A percentile compares a stretch with the other conserved stretches of the same genome.
Evolutionary conservation across 306 rosid genomes (phyloP).

Genomic region (Sicyos baderoa): DNA sequence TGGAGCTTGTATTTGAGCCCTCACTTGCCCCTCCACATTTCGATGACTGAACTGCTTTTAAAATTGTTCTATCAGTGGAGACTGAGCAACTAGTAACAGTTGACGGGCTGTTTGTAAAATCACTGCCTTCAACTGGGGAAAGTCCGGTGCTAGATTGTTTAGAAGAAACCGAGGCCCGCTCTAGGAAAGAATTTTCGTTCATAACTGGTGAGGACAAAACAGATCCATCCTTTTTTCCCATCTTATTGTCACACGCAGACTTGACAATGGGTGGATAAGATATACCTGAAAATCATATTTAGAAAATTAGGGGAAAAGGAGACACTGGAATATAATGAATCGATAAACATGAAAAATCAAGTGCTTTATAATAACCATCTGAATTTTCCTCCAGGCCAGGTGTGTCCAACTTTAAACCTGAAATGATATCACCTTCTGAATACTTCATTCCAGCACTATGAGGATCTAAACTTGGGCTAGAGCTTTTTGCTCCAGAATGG

Average conservation of each 20-base stretch:
- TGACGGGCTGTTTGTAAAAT: constrained; percentile 24
- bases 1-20: constrained; percentile 50
- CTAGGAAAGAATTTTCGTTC: constrained; percentile 27
- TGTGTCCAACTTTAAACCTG: constrained; percentile 40
- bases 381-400: constrained; percentile 39
- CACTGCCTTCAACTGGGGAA: constrained; percentile 28
- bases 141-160: constrained; percentile 27
- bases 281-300: constrained; percentile 28
- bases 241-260: constrained; percentile 29
- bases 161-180: constrained; percentile 30
- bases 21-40: constrained; percentile 36
- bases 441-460: constrained; percentile 46
- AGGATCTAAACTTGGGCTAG: constrained; percentile 53
- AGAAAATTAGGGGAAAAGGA: constrained; percentile 11
- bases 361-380: constrained; percentile 40
- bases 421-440: constrained; percentile 34
- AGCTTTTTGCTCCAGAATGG: constrained; percentile 37
- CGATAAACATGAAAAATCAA: constrained; percentile 7
- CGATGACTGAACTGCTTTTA: constrained; percentile 37
- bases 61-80: constrained; percentile 37
- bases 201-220: constrained; percentile 31
- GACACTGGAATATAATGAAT: background rate
- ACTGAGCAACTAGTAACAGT: constrained; percentile 32
- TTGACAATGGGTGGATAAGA: constrained; percentile 32
- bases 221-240: constrained; percentile 32